phyloP scores from a whole-genome alignment of 805 yeast genomes.

The Saccharomycopsis oosterbeekiorum region DNA sequence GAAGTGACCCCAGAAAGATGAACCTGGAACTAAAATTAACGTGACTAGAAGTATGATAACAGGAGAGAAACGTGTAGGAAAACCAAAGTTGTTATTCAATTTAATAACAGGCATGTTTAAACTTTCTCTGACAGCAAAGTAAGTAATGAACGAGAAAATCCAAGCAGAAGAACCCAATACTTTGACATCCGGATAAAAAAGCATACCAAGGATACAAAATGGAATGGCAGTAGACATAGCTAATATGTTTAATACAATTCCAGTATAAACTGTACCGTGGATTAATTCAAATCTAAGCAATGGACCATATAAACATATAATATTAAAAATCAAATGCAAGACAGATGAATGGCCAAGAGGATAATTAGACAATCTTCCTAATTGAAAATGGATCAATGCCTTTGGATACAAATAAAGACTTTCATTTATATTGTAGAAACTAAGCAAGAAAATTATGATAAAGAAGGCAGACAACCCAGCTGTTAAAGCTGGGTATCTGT shows the following conservation, averaged over 20 bases:
- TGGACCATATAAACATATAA: constrained; percentile 47
- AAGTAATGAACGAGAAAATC: constrained; percentile 58
- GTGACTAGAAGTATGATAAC: constrained; percentile 39
- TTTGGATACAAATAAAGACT: constrained; percentile 44
- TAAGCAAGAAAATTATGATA: constrained; percentile 7
- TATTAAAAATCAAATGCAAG: constrained; percentile 53
- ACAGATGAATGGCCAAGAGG: constrained; percentile 58
- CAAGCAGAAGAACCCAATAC: constrained; percentile 68
- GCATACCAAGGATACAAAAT: constrained; percentile 41
- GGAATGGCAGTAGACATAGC: constrained; percentile 62
- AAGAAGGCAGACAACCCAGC: constrained; percentile 16
- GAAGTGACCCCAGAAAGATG: constrained; percentile 67
- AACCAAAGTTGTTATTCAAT: constrained; percentile 30
- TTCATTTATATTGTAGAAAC: constrained; percentile 22
- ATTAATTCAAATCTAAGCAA: constrained; percentile 54
- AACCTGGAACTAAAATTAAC: constrained; percentile 48
- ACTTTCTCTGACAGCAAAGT: constrained; percentile 42
- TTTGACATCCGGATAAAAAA: constrained; percentile 41
- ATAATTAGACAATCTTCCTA: constrained; percentile 44
- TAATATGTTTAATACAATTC: constrained; percentile 61
- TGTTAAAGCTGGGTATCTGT: constrained; percentile 17
- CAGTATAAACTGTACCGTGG: constrained; percentile 83
- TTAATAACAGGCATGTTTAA: constrained; percentile 32
- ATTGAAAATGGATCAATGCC: constrained; percentile 33
- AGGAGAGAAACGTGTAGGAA: constrained; percentile 58